phyloP scores from a whole-genome alignment of 2,329 filamentous ascomycete genomes.

The Calonectria hawksworthii region DNA sequence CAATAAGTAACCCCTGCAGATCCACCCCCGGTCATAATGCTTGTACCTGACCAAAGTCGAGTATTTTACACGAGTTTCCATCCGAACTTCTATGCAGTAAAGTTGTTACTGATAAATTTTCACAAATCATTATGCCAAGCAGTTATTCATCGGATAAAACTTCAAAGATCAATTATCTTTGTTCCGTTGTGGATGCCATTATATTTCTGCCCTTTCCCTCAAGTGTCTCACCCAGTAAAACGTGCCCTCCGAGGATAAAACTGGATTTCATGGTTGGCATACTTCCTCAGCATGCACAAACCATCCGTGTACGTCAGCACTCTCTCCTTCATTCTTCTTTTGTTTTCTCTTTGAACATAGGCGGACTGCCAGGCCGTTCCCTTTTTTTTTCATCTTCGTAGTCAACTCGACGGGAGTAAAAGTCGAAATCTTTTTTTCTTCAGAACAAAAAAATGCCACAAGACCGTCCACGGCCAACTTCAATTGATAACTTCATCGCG shows the following conservation, averaged over 20 bases:
- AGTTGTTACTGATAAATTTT: not conserved
- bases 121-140: not conserved
- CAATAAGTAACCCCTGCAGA: not conserved
- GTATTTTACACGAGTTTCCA: not conserved
- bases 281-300: conserved; percentile 20
- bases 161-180: not conserved
- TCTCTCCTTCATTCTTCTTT: conserved; percentile 24
- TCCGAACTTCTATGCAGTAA: not conserved
- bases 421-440: conserved; percentile 41
- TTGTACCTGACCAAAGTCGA: not conserved
- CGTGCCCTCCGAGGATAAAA: not conserved
- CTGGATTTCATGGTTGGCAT: conserved; percentile 7
- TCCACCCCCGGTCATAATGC: not conserved
- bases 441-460: conserved; percentile 44
- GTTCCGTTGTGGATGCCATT: not conserved
- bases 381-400: conserved; percentile 42
- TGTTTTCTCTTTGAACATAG: conserved; percentile 10
- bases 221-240: not conserved
- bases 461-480: conserved; percentile 44
- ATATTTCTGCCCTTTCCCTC: not conserved
- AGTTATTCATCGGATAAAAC: not conserved
- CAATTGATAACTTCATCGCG: conserved; percentile 47
- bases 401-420: conserved; percentile 37
- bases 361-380: conserved; percentile 33
- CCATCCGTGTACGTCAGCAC: conserved; percentile 29